A percentile compares a stretch with the other conserved stretches of the same genome.
These are phyloP conservation scores for Dittrichia graveolens DNA, from an alignment of 129 eudicot species.

Conservation along the genomic window DNA sequence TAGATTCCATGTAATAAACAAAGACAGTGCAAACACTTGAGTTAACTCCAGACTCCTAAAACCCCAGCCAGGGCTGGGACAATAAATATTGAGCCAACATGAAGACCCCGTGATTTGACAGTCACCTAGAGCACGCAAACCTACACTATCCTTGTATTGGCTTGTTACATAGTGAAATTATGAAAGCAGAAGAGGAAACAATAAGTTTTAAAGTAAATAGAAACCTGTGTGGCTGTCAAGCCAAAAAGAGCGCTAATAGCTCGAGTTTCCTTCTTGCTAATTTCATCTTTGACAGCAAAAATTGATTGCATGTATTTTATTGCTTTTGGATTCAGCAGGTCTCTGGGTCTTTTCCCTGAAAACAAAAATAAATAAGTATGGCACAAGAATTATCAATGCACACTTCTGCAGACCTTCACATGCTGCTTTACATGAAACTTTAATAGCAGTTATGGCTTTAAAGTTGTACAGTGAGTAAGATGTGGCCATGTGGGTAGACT, in stretches of 20 bases:
- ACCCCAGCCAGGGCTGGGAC: not conserved
- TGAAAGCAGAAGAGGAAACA: not conserved
- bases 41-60: too few species aligned
- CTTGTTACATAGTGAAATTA: not conserved
- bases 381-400: conserved; percentile 17
- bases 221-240: conserved; percentile 92
- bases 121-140: conserved; percentile 5
- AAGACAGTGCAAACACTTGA: conserved; percentile 11
- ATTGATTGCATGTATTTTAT: conserved; percentile 81
- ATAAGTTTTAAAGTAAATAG: conserved; percentile 2
- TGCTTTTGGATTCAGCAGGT: conserved; percentile 89
- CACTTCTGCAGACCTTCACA: not conserved
- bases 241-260: conserved; percentile 92
- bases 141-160: not conserved
- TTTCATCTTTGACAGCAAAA: conserved; percentile 86
- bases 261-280: conserved; percentile 81
- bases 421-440: not conserved
- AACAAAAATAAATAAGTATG: conserved; percentile 1
- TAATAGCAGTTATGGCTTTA: not conserved
- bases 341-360: conserved; percentile 96
- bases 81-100: conserved; percentile 1
- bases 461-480: not conserved
- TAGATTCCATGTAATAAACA: conserved; percentile 7
- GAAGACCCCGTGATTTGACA: not conserved
- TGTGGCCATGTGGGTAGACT: not conserved